Evolutionary conservation across 768 basidiomycete species (phyloP), one percentile per base, ranked within the genome.

Genomic region (Leccinum subgranulosum): DNA sequence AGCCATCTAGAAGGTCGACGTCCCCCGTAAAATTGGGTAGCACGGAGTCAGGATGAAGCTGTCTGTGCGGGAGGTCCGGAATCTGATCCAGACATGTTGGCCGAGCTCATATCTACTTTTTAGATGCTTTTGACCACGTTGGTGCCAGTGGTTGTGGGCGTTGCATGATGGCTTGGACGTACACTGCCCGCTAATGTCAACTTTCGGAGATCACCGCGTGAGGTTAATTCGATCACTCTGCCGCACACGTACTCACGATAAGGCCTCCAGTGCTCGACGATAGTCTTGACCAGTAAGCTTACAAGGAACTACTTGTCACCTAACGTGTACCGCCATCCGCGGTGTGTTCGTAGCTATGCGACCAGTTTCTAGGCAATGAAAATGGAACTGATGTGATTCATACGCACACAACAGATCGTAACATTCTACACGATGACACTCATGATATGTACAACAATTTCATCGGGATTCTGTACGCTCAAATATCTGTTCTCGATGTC

Each of bases 1-100:
- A 78, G 2, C 72, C 76, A 10, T 27, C 25, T 9, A n/a, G n/a
- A n/a, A n/a, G 77, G 78, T 2, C 67, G 29, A 86, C 76, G 41
- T 81, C 78, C 12, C 75, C 66, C 1, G 77, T 84, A 81, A 86
- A 29, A 0, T 29, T 29, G 28, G 28, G 28, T 29, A 29, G 28
- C 28, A 29, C 69, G 1, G 84, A 81, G 14, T 34, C 33, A 34
- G 33, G 14, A 14, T 34, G 72, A 14, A 87, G 79, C 60, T 84
- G 86, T 43, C 66, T 62, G 9, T 67, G 67, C 14, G 86, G 74
- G 11, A 70, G 27, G 0, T 28, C 8, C n/a, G n/a, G n/a, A n/a
- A n/a, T n/a, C n/a, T 36, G 15, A 36, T 36, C 1, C 8, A 39
- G 17, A 17, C 3, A 39, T 39, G 8, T 6, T 17, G 36, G 17